These are phyloP conservation scores for Cystofilobasidium ferigula DNA, from an alignment of 768 basidiomycete species.

Conservation along the genomic window DNA sequence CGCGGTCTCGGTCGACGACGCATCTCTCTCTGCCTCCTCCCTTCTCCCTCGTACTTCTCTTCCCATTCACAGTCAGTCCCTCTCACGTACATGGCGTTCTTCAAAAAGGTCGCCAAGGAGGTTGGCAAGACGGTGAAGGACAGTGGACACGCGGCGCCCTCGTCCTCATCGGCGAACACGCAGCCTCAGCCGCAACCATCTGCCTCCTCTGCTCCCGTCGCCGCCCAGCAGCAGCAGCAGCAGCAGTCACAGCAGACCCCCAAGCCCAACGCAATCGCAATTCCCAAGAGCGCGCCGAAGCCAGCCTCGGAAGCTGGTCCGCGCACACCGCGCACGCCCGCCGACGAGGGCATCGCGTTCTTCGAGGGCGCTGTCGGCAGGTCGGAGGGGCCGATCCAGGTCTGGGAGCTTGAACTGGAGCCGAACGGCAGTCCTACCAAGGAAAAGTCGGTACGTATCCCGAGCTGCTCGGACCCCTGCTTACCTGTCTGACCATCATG, in stretches of 20 bases:
- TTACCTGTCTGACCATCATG: not conserved
- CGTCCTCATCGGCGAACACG: not conserved
- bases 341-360: constrained; percentile 83
- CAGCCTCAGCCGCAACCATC: not conserved
- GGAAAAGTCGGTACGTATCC: constrained; percentile 59
- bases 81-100: not conserved
- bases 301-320: not conserved
- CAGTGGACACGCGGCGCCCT: not conserved
- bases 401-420: constrained; percentile 77
- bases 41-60: not conserved
- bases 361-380: constrained; percentile 51
- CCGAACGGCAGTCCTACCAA: constrained; percentile 82
- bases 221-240: not conserved
- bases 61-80: not conserved
- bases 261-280: constrained; percentile 15
- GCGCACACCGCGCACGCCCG: constrained; percentile 57
- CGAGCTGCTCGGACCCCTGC: no score
- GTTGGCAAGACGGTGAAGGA: not conserved
- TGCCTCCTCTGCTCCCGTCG: not conserved
- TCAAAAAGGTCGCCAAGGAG: constrained; percentile 6
- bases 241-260: not conserved
- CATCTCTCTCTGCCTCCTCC: not conserved
- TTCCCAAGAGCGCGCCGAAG: not conserved
- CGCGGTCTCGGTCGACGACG: no score
- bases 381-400: constrained; percentile 51